Evolutionary conservation across 768 basidiomycete species (phyloP).

Genomic region (Boletus patriciae): DNA sequence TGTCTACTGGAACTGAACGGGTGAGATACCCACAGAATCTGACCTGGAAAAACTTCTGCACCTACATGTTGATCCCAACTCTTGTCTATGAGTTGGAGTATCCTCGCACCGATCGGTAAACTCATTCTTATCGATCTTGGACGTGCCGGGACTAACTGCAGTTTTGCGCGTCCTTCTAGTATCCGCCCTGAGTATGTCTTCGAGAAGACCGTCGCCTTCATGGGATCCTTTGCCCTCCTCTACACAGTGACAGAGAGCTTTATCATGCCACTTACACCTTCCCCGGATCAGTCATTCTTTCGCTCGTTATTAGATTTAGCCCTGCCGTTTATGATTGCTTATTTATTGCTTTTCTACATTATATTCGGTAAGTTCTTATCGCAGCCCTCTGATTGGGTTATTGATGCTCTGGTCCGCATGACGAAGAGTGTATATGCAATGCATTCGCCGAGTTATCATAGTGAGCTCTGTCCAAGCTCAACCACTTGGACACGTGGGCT

Average conservation of each 20-base stretch:
- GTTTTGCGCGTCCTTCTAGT: slow-evolving; percentile 7
- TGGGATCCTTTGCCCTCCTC: slow-evolving; percentile 94
- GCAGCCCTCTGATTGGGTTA: background rate
- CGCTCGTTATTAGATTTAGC: slow-evolving; percentile 82
- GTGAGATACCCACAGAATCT: slow-evolving; percentile 87
- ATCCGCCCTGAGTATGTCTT: slow-evolving; percentile 51
- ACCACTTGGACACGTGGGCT: background rate
- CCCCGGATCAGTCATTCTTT: slow-evolving; percentile 66
- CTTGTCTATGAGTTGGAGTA: slow-evolving; percentile 97
- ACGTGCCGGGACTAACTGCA: background rate
- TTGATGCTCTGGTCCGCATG: background rate
- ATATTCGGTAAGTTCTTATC: slow-evolving; percentile 60
- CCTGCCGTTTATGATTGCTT: slow-evolving; percentile 91
- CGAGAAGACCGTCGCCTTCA: slow-evolving; percentile 77
- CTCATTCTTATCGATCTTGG: slow-evolving; percentile 4
- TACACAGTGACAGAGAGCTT: slow-evolving; percentile 93
- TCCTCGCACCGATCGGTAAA: slow-evolving; percentile 81
- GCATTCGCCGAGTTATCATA: slow-evolving; percentile 91
- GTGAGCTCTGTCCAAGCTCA: slow-evolving; percentile 44
- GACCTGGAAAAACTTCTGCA: slow-evolving; percentile 74
- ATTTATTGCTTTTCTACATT: slow-evolving; percentile 82
- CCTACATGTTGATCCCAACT: slow-evolving; percentile 87
- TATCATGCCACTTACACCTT: slow-evolving; percentile 81
- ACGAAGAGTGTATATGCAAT: slow-evolving; percentile 91
- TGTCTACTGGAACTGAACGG: slow-evolving; percentile 61